These are phyloP conservation scores for Fimicolochytrium jonesii DNA, from an alignment of 192 early-diverging fungal species.

Conservation along the genomic window DNA sequence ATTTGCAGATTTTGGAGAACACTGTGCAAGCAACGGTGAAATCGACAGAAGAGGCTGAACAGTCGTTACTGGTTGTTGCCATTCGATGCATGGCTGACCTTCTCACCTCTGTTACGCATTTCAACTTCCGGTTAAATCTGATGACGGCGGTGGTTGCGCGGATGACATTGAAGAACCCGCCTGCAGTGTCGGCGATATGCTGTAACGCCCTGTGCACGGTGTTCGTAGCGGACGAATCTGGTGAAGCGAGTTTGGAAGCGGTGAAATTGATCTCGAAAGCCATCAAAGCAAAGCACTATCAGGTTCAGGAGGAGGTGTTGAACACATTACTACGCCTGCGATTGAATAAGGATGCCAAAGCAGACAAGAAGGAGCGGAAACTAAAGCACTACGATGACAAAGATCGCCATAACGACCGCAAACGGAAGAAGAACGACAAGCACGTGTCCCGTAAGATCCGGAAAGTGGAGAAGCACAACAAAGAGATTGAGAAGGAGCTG, in stretches of 20 bases:
- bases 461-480: conserved; percentile 70
- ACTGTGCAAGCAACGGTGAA: conserved; percentile 21
- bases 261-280: conserved; percentile 80
- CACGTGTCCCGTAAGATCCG: conserved; percentile 49
- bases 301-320: conserved; percentile 58
- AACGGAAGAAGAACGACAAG: conserved; percentile 44
- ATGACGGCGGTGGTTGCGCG: conserved; percentile 76
- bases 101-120: conserved; percentile 78
- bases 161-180: conserved; percentile 61
- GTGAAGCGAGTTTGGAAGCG: conserved; percentile 80
- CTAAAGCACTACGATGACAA: no score
- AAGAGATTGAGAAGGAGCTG: conserved; percentile 72
- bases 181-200: conserved; percentile 64
- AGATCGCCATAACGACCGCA: conserved; percentile 26
- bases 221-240: conserved; percentile 81
- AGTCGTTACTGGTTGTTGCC: conserved; percentile 49
- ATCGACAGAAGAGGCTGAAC: background rate
- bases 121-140: conserved; percentile 92
- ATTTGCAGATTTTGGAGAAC: conserved; percentile 70
- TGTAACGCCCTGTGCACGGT: conserved; percentile 73
- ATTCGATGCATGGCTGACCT: conserved; percentile 81
- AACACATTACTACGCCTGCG: conserved; percentile 76
- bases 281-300: conserved; percentile 76
- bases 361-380: conserved; percentile 25
- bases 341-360: conserved; percentile 75